Percentiles rank a stretch among this genome's conserved stretches.
These are phyloP conservation scores for Aspergillus quadricinctus DNA, from an alignment of 2,329 filamentous ascomycete species.

Conservation along the genomic window DNA sequence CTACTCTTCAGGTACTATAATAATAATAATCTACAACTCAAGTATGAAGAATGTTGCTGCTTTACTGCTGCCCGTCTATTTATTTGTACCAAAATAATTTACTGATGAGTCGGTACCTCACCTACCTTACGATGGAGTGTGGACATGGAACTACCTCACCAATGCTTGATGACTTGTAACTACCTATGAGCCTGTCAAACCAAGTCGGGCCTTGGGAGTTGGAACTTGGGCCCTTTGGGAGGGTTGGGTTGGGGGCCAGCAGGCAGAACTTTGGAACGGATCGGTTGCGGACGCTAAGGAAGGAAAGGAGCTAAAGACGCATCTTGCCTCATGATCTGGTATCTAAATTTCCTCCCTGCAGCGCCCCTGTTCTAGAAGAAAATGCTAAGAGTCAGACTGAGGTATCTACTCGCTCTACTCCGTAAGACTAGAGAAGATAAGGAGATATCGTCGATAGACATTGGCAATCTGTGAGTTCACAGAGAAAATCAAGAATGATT, in stretches of 20 bases:
- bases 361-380: slow-evolving; percentile 10
- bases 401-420: not conserved
- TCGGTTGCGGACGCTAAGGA: slow-evolving; percentile 9
- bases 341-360: not conserved
- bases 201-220: too few species aligned
- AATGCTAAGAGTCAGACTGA: not conserved
- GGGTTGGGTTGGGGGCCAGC: too few species aligned
- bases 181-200: too few species aligned
- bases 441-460: not conserved
- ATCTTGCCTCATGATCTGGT: slow-evolving; percentile 1
- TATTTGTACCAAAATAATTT: not conserved
- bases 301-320: not conserved
- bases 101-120: not conserved
- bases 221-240: too few species aligned
- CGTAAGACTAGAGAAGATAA: not conserved
- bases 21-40: not conserved
- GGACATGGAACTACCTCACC: not conserved
- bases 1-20: not conserved
- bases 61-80: not conserved
- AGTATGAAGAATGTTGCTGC: not conserved
- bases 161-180: not conserved
- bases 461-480: not conserved
- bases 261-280: not conserved
- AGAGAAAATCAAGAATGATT: not conserved
- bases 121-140: not conserved